Evolutionary conservation across 805 yeast species (phyloP), one percentile per base, ranked within the genome.

Genomic region (Pichia ethanolica): DNA sequence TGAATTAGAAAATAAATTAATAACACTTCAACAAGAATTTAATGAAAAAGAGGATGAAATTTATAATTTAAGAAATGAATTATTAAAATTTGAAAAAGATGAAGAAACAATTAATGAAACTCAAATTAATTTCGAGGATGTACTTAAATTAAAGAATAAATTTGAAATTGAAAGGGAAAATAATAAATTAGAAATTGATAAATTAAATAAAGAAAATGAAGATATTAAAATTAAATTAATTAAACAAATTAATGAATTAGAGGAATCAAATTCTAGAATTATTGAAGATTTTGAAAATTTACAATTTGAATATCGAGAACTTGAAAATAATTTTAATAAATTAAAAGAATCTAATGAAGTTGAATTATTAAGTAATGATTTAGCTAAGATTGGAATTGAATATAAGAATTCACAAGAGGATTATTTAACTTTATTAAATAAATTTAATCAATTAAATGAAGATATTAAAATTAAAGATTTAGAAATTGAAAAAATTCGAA

Each of bases 281-380:
- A 60, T 65, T 41, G 61, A 63, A 34, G 72, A 73, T 27, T 62
- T 71, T 38, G 71, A 69, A 35, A 48, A 51, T 5, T 42, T 46
- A 64, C 71, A 53, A 63, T 49, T 44, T 42, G 59, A 51, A 47
- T 54, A 48, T 53, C 53, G 50, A 27, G 50, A 48, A 14, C 47
- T 55, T 6, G 39, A 44, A 6, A 41, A 27, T 1, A 51, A 34
- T 36, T 45, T 42, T 49, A 56, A 49, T 6, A 35, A 52, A 12
- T 25, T 48, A 7, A 20, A 47, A n/a, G 49, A 48, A 14, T 43
- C 51, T 13, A 39, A 52, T 10, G 58, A 55, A 4, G 55, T 61
- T 32, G 53, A 60, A 5, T 65, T 64, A 40, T 69, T 71, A 12
- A 66, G 68, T 27, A 53, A 63, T n/a, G 75, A 71, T 49, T 61